phyloP scores from a whole-genome alignment of 495 filamentous ascomycete genomes.

The Aspergillus saccharolyticus region DNA sequence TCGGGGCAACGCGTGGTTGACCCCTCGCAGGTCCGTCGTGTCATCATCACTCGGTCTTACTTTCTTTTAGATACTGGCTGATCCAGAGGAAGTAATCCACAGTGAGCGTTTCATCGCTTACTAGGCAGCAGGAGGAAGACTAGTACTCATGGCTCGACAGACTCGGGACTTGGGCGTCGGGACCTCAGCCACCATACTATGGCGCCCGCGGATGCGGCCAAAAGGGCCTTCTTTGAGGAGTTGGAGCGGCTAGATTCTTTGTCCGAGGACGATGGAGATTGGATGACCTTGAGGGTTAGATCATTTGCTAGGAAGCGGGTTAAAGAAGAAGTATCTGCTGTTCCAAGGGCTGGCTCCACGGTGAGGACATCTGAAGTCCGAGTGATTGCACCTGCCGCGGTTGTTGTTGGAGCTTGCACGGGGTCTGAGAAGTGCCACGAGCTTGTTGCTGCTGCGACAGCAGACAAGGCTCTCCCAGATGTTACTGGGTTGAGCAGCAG shows the following conservation, averaged over 20 bases:
- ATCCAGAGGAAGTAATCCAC: neutral
- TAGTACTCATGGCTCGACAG: constrained; percentile 14
- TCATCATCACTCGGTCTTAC: neutral
- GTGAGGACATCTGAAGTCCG: neutral
- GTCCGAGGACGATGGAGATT: constrained; percentile 25
- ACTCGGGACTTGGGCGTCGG: neutral
- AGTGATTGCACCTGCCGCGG: neutral
- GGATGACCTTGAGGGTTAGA: neutral
- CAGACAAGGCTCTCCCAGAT: neutral
- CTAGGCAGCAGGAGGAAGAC: constrained; percentile 9
- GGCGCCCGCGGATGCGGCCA: constrained; percentile 23
- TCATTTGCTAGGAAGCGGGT: neutral
- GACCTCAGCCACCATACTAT: constrained; percentile 22
- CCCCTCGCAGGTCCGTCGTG: constrained; percentile 8
- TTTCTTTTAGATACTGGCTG: no score
- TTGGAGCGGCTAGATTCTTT: constrained; percentile 43
- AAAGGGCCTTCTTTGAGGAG: constrained; percentile 40
- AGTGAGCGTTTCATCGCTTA: constrained; percentile 3
- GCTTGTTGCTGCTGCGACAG: neutral
- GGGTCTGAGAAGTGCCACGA: no score
- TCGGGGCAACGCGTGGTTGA: constrained; percentile 20
- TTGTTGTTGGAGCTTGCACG: neutral
- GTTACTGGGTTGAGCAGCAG: constrained; percentile 3
- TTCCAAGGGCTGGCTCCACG: constrained; percentile 3
- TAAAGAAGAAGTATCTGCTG: constrained; percentile 12